Percentiles rank a stretch among this genome's conserved stretches.
phyloP scores from a whole-genome alignment of 228 moss, liverwort and hornwort genomes.

The Sphagnum fallax region DNA sequence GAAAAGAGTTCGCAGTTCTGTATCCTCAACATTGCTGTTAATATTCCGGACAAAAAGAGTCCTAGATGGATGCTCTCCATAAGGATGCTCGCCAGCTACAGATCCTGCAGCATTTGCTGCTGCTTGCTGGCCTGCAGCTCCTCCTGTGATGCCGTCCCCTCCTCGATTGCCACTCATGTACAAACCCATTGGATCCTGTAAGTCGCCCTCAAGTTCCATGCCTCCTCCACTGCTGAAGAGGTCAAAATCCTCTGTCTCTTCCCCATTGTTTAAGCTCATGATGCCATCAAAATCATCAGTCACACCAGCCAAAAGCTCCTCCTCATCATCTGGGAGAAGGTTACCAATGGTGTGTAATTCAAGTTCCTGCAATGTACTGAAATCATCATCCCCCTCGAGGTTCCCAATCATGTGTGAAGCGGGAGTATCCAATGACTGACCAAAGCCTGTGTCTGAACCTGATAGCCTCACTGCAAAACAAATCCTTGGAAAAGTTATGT shows the following conservation, averaged over 20 bases:
- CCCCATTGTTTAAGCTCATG: slow-evolving; percentile 35
- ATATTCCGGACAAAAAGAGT: slow-evolving; percentile 97
- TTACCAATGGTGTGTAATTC: slow-evolving; percentile 95
- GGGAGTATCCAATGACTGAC: slow-evolving; percentile 79
- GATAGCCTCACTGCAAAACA: slow-evolving; percentile 69
- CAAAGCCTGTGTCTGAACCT: slow-evolving; percentile 56
- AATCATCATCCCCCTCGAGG: slow-evolving; percentile 82
- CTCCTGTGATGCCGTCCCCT: slow-evolving; percentile 62
- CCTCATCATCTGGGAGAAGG: slow-evolving; percentile 95
- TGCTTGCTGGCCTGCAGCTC: slow-evolving; percentile 64
- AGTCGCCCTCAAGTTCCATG: slow-evolving; percentile 93
- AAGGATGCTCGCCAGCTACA: slow-evolving; percentile 97
- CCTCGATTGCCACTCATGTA: slow-evolving; percentile 84
- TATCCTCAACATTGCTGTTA: slow-evolving; percentile 96
- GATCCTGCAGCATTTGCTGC: slow-evolving; percentile 84
- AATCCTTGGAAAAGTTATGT: neutral
- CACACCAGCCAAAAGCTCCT: slow-evolving; percentile 86
- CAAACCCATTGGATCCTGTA: slow-evolving; percentile 75
- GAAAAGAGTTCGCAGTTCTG: slow-evolving; percentile 89
- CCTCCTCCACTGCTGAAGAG: slow-evolving; percentile 96
- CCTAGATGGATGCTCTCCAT: slow-evolving; percentile 92
- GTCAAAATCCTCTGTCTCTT: slow-evolving; percentile 89
- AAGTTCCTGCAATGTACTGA: slow-evolving; percentile 86
- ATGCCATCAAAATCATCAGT: slow-evolving; percentile 74
- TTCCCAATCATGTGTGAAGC: slow-evolving; percentile 76